Evolutionary conservation across 2,329 filamentous ascomycete species (phyloP), one percentile per base, ranked within the genome.

Genomic region (Periglandula ipomoeae): DNA sequence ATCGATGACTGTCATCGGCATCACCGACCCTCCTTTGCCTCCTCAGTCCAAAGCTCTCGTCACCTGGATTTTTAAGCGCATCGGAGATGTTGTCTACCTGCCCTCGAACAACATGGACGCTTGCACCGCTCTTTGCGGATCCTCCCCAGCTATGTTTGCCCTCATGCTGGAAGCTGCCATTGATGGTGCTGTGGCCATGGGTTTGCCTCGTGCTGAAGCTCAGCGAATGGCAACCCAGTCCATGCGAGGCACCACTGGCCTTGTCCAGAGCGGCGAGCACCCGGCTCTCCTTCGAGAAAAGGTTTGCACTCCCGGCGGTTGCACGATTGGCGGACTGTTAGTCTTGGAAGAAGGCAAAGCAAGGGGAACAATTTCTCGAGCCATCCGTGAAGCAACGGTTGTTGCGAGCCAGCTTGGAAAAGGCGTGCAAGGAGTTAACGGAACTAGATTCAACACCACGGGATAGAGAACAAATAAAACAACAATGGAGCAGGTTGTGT

Each of bases 1-100:
- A 66, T 83, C 79, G 56, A 93, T 93, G 86, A 91, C 84, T 4
- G 81, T 93, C 47, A 84, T 95, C 56, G 82, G 80, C 43, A 81
- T 75, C 41, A 72, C 75, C 6, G 72, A 70, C 8, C 79, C 82
- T 8, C 74, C 81, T 3, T 70, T 87, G 13, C 70, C 75, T 5
- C 61, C 72, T 1, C 66, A 71, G 17, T 74, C 74, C 26, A 70
- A 76, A 41, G 66, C 60, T 51, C 73, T 90, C 10, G 76, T 89
- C 17, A 81, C 78, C 26, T 89, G 85, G 82, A 85, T 90, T 58
- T 91, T 91, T 72, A 79, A 73, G 60, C 76, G 79, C 46, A 85
- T 90, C 50, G 87, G 87, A 43, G 76, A 82, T 37, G 82, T 87
- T 15, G 76, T 84, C 17, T 78, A 81, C 55, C 73, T 90, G 1